Conservation (phyloP, 441 rosid genomes). For the Aquilaria agallochum region DNA sequence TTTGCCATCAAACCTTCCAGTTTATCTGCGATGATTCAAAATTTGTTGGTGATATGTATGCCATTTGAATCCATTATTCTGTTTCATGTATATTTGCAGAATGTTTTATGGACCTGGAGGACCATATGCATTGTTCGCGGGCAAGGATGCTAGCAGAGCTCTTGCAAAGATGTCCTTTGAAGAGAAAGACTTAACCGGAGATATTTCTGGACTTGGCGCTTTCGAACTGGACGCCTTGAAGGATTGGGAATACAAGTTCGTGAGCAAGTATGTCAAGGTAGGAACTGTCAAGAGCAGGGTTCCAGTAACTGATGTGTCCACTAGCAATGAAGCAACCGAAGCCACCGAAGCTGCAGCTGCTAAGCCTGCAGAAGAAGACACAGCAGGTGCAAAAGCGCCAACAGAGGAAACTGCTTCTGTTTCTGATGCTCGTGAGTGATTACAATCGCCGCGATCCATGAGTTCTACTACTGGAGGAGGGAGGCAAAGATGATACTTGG, state of each 20-base stretch:
- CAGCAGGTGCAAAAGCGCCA: background rate
- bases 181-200: conserved; percentile 61
- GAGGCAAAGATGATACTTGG: too few species aligned
- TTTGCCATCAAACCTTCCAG: too few species aligned
- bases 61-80: too few species aligned
- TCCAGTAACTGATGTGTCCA: conserved; percentile 39
- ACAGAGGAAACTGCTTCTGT: conserved; percentile 20
- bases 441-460: too few species aligned
- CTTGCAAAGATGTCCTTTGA: conserved; percentile 85
- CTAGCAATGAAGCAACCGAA: conserved; percentile 41
- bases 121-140: conserved; percentile 83
- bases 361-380: conserved; percentile 19
- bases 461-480: too few species aligned
- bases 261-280: conserved; percentile 74
- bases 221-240: conserved; percentile 75
- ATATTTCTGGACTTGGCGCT: conserved; percentile 69
- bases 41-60: too few species aligned
- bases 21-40: too few species aligned
- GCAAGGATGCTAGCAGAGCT: conserved; percentile 83
- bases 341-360: conserved; percentile 30
- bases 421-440: conserved; percentile 32
- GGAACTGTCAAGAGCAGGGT: conserved; percentile 48
- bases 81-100: conserved; percentile 30
- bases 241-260: conserved; percentile 93
- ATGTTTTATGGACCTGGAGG: conserved; percentile 97